Evolutionary conservation across 1,284 basidiomycete species (phyloP).

Genomic region (Mrakiaceae sp.): DNA sequence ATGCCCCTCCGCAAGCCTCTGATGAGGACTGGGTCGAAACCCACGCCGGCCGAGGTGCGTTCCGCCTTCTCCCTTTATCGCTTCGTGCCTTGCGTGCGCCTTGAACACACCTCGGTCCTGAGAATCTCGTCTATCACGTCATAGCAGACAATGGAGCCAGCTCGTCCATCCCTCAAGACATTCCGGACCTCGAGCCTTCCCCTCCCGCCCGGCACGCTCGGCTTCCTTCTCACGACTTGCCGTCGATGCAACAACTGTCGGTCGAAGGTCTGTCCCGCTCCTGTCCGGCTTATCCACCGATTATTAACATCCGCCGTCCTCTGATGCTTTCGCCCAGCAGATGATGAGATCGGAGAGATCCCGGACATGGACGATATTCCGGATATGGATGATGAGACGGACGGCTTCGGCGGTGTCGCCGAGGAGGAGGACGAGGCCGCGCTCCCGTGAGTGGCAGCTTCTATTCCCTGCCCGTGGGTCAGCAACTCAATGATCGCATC

Average conservation of each 20-base stretch:
- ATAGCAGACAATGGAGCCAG: not conserved
- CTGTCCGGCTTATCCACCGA: not conserved
- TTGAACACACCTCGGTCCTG: not conserved
- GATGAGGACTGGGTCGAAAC: constrained; percentile 69
- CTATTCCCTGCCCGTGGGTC: not conserved
- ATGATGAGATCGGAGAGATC: not conserved
- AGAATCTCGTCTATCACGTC: not conserved
- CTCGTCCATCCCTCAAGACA: constrained; percentile 43
- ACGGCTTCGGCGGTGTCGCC: constrained; percentile 58
- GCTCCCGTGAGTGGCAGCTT: constrained; percentile 26
- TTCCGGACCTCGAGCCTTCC: constrained; percentile 53
- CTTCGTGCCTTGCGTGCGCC: not conserved
- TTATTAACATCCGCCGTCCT: not conserved
- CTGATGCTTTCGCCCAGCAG: not conserved
- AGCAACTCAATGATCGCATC: not conserved
- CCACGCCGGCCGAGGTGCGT: constrained; percentile 54
- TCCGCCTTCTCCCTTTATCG: not conserved
- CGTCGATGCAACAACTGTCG: not conserved
- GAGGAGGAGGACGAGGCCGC: constrained; percentile 60
- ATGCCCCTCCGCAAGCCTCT: not conserved
- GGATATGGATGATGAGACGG: constrained; percentile 52
- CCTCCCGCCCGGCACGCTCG: constrained; percentile 4
- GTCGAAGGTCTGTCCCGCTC: not conserved
- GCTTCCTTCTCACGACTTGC: not conserved
- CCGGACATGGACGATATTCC: constrained; percentile 32